Conservation (phyloP, 192 early-diverging fungal genomes). For the Allomyces macrogynus region DNA sequence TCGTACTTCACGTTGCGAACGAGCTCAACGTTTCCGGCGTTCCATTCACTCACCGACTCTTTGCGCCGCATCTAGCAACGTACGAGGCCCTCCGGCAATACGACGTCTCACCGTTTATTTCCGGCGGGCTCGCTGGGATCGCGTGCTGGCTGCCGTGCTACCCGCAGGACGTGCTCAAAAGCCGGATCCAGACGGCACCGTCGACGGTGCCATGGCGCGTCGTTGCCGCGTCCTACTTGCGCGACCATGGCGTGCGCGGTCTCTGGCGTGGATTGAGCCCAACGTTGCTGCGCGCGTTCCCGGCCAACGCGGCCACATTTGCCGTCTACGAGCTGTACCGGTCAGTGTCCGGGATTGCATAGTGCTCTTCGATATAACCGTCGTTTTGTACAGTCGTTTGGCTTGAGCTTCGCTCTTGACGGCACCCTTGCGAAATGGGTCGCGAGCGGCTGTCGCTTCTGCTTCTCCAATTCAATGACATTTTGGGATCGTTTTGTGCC, state of each 20-base stretch:
- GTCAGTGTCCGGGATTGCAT: no score
- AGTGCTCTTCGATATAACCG: no score
- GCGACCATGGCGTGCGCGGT: not conserved
- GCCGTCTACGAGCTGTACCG: slow-evolving; percentile 36
- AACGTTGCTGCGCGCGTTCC: slow-evolving; percentile 34
- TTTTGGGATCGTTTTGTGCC: no score
- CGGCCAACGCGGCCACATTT: slow-evolving; percentile 70
- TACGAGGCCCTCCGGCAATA: not conserved
- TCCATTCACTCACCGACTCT: not conserved
- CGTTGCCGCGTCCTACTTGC: not conserved
- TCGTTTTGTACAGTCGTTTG: no score
- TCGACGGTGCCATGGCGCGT: not conserved
- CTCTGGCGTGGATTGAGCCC: not conserved
- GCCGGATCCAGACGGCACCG: slow-evolving; percentile 41
- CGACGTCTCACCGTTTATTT: slow-evolving; percentile 12
- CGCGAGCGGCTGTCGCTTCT: no score
- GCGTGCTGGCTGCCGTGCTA: slow-evolving; percentile 17
- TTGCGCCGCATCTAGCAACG: not conserved
- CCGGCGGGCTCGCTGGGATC: slow-evolving; percentile 19
- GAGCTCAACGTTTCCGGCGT: no score
- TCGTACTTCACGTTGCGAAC: not conserved
- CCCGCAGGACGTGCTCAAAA: slow-evolving; percentile 77
- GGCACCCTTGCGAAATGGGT: no score
- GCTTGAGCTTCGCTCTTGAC: no score
- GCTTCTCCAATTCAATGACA: no score